Percentiles rank a stretch among this genome's conserved stretches.
phyloP scores from a whole-genome alignment of 2,329 filamentous ascomycete genomes.

The Penicillium digitatum region DNA sequence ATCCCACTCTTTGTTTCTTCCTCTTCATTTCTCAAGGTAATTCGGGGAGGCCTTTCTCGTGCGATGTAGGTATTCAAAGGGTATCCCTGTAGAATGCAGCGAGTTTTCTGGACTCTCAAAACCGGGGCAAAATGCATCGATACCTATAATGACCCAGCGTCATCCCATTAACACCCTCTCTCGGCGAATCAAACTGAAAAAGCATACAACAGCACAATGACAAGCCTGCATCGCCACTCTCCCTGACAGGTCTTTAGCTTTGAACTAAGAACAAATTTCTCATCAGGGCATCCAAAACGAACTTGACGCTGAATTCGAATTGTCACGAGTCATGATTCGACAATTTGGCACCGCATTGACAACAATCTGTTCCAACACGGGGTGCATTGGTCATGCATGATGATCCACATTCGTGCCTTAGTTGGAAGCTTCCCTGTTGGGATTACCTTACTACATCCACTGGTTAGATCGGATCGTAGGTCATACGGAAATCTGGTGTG shows the following conservation, averaged over 20 bases:
- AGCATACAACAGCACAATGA: constrained; percentile 10
- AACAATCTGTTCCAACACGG: not conserved
- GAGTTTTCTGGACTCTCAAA: not conserved
- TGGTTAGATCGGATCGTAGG: not conserved
- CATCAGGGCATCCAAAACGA: not conserved
- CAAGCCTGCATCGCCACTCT: constrained; percentile 1
- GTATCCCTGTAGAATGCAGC: not conserved
- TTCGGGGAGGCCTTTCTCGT: not conserved
- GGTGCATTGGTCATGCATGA: constrained; percentile 4
- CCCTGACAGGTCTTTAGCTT: not conserved
- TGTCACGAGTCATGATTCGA: not conserved
- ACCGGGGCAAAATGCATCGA: not conserved
- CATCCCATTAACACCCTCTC: not conserved
- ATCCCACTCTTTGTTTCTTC: not conserved
- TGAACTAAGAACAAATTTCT: not conserved
- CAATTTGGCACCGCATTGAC: not conserved
- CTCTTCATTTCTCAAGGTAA: not conserved
- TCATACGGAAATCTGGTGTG: not conserved
- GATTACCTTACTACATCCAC: not conserved
- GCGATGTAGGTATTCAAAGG: not conserved
- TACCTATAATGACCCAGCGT: constrained; percentile 11
- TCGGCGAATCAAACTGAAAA: constrained; percentile 15
- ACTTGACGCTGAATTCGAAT: constrained; percentile 10
- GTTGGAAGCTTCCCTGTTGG: not conserved
- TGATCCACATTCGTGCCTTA: constrained; percentile 3